Percentiles rank a stretch among this genome's conserved stretches.
Conservation (phyloP, 345 rosid genomes). For the Corchorus capsularis region DNA sequence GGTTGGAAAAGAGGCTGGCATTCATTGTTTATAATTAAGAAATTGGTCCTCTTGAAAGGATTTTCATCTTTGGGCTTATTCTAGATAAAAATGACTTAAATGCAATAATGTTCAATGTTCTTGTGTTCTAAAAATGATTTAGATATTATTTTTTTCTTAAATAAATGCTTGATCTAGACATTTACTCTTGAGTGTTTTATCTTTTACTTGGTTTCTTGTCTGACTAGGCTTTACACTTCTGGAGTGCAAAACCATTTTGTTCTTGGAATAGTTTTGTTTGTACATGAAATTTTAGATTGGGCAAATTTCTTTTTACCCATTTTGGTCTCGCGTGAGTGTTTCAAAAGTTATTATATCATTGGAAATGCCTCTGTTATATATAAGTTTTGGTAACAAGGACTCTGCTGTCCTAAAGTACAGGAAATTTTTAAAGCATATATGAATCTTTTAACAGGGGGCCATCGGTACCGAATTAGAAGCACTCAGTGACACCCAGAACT, state of each 20-base stretch:
- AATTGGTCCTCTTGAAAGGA: not conserved
- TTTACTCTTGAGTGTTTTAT: not conserved
- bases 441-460: slow-evolving; percentile 25
- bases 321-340: not conserved
- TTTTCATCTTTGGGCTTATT: not conserved
- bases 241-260: not conserved
- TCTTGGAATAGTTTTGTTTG: not conserved
- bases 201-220: not conserved
- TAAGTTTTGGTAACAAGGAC: slow-evolving; percentile 11
- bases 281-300: not conserved
- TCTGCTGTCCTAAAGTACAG: not conserved
- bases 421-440: slow-evolving; percentile 17
- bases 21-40: not conserved
- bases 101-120: not conserved
- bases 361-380: not conserved
- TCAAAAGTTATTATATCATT: not conserved
- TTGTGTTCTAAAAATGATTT: not conserved
- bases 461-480: slow-evolving; percentile 24
- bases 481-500: slow-evolving; percentile 18
- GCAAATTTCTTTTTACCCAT: not conserved
- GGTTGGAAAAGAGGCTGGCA: not conserved
- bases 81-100: not conserved
- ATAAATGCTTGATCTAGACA: not conserved
- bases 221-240: not conserved
- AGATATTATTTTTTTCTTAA: not conserved